Base-by-base conservation (phyloP, 768 basidiomycete genomes). In the Sistotremastrum niveocremeum region DNA sequence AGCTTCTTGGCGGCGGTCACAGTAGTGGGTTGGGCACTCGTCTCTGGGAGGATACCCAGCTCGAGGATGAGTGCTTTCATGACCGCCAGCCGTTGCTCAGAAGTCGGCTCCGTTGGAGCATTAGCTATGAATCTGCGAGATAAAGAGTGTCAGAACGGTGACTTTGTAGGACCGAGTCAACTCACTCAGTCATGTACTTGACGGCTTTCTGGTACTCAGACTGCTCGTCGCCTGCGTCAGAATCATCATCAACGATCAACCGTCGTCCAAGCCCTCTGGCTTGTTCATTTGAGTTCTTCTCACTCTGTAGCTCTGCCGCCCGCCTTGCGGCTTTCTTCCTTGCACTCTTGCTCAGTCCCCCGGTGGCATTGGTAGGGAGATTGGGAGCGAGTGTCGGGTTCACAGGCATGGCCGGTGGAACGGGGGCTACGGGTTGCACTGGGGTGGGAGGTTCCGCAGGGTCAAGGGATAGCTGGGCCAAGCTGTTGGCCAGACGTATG, bases 51-150 rank as follows among this genome's bases (percentile, higher is more conserved):
- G 37, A 65, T 64, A n/a, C 84, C 84, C n/a, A 87, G 68, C 62
- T 87, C 85, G 49, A 86, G 67, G 52, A 84, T 77, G 48, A 87
- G 71, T 0, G 82, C 77, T 47, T 85, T 84, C 5, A 86, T 66
- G 36, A 87, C 65, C 5, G 71, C 67, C 34, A 87, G 72, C 36
- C 74, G 67, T 44, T 69, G 71, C 6, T 66, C 63, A 4, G 64
- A 60, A 50, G 70, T 64, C 29, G 55, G 47, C 10, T 66, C 68
- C 4, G 58, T 32, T 30, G 66, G 59, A 1, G 76, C 70, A 49
- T 71, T 69, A 2, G 69, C 67, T 36, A 81, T 65, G 64, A 73
- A 77, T 10, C 75, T 79, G 48, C 32, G 20, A 35, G 41, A 11
- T 7, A 37, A 29, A 36, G 30, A 43, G 40, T 31, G 11, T 43